Percentiles rank a stretch among this genome's conserved stretches.
Evolutionary conservation across 2,329 filamentous ascomycete genomes (phyloP).

Genomic region (Cercospora sojina): DNA sequence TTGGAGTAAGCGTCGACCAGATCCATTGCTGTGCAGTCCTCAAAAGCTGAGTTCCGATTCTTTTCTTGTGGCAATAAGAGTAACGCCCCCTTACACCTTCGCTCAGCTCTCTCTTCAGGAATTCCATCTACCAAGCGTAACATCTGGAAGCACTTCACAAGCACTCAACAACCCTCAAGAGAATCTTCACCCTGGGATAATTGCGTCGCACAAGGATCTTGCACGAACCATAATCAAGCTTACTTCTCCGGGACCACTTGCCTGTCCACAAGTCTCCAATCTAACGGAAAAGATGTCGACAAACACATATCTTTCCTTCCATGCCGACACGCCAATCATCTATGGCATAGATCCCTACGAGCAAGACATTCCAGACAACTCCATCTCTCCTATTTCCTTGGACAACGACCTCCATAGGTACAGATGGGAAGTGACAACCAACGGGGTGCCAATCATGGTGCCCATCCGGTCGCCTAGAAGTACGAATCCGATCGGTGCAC

Average conservation of each 20-base stretch:
- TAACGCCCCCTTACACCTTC: neutral
- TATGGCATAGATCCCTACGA: neutral
- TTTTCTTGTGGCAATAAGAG: neutral
- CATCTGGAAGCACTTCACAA: neutral
- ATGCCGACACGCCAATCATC: neutral
- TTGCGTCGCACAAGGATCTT: neutral
- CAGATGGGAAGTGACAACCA: neutral
- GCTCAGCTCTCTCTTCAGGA: neutral
- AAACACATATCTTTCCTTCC: neutral
- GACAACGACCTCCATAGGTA: neutral
- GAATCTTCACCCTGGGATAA: neutral
- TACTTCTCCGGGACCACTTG: neutral
- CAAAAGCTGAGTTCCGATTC: neutral
- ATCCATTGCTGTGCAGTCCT: neutral
- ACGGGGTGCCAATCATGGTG: neutral
- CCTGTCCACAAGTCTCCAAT: neutral
- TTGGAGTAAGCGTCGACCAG: neutral
- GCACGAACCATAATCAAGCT: neutral
- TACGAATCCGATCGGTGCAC: neutral
- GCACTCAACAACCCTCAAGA: neutral
- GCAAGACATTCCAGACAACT: neutral
- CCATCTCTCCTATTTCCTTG: neutral
- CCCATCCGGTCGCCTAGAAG: no score
- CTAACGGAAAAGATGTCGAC: neutral
- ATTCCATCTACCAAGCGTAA: neutral